Conservation (phyloP, 2,329 filamentous ascomycete genomes). For the Hymenoscyphus fructigenus region DNA sequence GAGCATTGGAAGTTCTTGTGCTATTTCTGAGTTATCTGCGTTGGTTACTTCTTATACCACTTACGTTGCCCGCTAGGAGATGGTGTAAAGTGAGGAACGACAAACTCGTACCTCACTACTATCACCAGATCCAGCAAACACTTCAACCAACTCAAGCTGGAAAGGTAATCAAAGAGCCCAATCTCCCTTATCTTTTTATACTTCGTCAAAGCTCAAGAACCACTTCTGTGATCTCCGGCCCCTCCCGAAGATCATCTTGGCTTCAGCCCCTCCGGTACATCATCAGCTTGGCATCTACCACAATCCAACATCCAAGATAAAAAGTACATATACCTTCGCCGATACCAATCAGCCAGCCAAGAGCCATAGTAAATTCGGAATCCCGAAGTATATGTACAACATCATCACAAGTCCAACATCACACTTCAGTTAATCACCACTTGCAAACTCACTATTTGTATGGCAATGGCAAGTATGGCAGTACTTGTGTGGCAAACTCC, state of each 20-base stretch:
- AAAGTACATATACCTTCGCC: neutral
- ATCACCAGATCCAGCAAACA: too few species aligned
- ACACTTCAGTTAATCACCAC: neutral
- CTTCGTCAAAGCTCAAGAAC: neutral
- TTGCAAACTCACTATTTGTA: neutral
- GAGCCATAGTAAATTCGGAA: neutral
- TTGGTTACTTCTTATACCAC: too few species aligned
- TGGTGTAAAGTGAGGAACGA: too few species aligned
- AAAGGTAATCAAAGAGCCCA: too few species aligned
- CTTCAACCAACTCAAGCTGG: too few species aligned
- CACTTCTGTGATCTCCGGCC: neutral
- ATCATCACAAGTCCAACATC: neutral
- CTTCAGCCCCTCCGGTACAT: neutral
- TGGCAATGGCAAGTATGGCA: neutral
- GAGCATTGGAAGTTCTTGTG: too few species aligned
- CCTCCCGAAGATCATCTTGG: neutral
- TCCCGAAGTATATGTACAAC: neutral
- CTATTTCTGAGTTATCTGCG: too few species aligned
- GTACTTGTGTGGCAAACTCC: neutral
- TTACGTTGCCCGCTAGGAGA: too few species aligned
- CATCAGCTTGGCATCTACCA: neutral
- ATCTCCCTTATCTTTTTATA: too few species aligned
- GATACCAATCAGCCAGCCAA: neutral
- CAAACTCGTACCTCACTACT: too few species aligned
- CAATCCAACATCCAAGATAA: neutral